These are phyloP conservation scores for Plantago major DNA, from an alignment of 257 asterid genomes.

Conservation along the genomic window DNA sequence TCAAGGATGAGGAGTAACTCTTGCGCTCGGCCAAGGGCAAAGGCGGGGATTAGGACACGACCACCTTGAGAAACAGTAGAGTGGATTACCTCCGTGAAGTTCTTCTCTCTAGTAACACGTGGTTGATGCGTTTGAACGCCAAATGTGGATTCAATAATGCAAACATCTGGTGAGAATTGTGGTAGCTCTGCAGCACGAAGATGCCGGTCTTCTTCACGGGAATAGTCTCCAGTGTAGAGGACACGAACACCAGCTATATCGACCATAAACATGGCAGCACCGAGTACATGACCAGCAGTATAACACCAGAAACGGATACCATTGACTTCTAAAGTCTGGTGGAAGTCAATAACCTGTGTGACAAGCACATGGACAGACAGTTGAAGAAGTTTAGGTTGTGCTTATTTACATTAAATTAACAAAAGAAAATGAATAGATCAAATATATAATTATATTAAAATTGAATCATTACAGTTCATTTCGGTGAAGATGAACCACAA, in stretches of 20 bases:
- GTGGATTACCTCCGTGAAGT: conserved; percentile 86
- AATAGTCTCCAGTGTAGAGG: conserved; percentile 96
- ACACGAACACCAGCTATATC: conserved; percentile 97
- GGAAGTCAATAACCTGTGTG: conserved; percentile 92
- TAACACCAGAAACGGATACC: conserved; percentile 99
- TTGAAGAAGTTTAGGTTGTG: background rate
- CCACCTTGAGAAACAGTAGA: conserved; percentile 80
- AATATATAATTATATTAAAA: background rate
- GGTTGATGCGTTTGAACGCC: conserved; percentile 95
- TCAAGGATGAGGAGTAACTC: conserved; percentile 91
- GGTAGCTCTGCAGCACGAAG: conserved; percentile 98
- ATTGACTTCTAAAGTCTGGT: conserved; percentile 89
- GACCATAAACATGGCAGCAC: conserved; percentile 99
- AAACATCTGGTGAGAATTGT: conserved; percentile 84
- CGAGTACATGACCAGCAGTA: conserved; percentile 99
- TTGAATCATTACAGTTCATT: background rate
- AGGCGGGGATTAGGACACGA: conserved; percentile 90
- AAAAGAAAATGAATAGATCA: background rate
- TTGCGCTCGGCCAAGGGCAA: conserved; percentile 96
- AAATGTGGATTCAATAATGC: conserved; percentile 93
- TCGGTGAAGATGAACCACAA: too few species aligned
- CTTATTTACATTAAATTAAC: background rate
- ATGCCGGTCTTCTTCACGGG: conserved; percentile 98
- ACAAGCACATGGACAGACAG: conserved; percentile 8
- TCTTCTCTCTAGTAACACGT: conserved; percentile 76